Conservation (phyloP, 2,329 filamentous ascomycete genomes). For the Alternaria sp. region DNA sequence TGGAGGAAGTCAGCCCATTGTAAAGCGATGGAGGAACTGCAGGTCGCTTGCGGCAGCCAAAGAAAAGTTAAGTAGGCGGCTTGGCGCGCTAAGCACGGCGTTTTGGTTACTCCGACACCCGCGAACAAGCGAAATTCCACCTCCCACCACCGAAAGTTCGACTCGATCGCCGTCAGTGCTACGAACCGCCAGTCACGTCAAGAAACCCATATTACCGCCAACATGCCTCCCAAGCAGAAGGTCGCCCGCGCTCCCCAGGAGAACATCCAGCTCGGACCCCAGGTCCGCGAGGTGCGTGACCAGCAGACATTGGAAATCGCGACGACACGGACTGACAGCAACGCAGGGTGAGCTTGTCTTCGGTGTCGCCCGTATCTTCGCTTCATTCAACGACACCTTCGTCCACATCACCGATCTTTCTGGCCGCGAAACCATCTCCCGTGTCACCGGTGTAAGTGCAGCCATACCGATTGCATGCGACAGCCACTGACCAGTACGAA, state of each 20-base stretch:
- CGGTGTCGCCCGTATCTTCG: slow-evolving; percentile 97
- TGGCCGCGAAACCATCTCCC: slow-evolving; percentile 99
- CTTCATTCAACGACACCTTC: slow-evolving; percentile 70
- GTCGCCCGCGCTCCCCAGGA: slow-evolving; percentile 79
- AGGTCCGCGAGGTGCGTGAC: slow-evolving; percentile 79
- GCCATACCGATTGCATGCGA: not conserved
- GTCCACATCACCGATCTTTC: slow-evolving; percentile 99
- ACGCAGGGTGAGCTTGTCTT: slow-evolving; percentile 89
- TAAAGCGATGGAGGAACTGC: slow-evolving; percentile 15
- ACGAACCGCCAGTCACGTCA: slow-evolving; percentile 36
- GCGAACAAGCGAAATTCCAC: slow-evolving; percentile 22
- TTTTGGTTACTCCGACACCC: slow-evolving; percentile 20
- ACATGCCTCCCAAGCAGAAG: slow-evolving; percentile 90
- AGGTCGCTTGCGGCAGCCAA: slow-evolving; percentile 15
- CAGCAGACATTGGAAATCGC: slow-evolving; percentile 1
- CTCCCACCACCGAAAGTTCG: slow-evolving; percentile 25
- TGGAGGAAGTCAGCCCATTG: slow-evolving; percentile 40
- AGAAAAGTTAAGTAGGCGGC: slow-evolving; percentile 24
- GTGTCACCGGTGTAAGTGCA: slow-evolving; percentile 86
- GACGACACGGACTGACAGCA: slow-evolving; percentile 24
- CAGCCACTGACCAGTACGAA: slow-evolving; percentile 5
- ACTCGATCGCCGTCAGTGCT: slow-evolving; percentile 27
- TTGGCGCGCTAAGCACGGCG: slow-evolving; percentile 22
- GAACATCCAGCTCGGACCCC: slow-evolving; percentile 92
- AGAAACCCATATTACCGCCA: slow-evolving; percentile 37